Evolutionary conservation across 164 flowering plant genomes (phyloP).

Genomic region (Taxillus chinensis): DNA sequence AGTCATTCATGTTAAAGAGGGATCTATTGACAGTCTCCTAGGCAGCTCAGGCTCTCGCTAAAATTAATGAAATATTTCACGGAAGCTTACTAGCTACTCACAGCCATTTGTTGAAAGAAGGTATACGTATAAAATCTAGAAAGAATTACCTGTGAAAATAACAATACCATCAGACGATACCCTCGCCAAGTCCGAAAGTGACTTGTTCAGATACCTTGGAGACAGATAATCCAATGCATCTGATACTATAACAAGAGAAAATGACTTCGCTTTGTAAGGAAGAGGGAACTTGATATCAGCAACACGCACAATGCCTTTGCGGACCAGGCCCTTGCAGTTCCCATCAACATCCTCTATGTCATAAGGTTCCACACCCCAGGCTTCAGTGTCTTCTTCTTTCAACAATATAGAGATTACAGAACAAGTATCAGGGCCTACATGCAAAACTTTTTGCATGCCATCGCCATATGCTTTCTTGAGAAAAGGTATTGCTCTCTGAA

Average conservation of each 20-base stretch:
- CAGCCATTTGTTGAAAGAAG: not conserved
- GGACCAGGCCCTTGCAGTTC: slow-evolving; percentile 61
- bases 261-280: slow-evolving; percentile 77
- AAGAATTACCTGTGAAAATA: slow-evolving; percentile 59
- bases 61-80: too few species aligned
- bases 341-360: slow-evolving; percentile 76
- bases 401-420: slow-evolving; percentile 64
- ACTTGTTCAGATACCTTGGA: slow-evolving; percentile 78
- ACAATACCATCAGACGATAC: slow-evolving; percentile 72
- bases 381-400: slow-evolving; percentile 81
- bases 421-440: slow-evolving; percentile 92
- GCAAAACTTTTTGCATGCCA: slow-evolving; percentile 78
- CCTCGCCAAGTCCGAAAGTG: slow-evolving; percentile 83
- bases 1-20: too few species aligned
- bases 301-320: slow-evolving; percentile 79
- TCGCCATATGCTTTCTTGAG: slow-evolving; percentile 77
- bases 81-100: too few species aligned
- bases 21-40: too few species aligned
- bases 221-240: slow-evolving; percentile 92
- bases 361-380: slow-evolving; percentile 94
- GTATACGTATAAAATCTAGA: not conserved
- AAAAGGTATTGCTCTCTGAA: slow-evolving; percentile 60
- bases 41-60: too few species aligned
- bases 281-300: slow-evolving; percentile 88
- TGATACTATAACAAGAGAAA: slow-evolving; percentile 74